Conservation (phyloP, 768 basidiomycete genomes). For the Leccinum boreale region DNA sequence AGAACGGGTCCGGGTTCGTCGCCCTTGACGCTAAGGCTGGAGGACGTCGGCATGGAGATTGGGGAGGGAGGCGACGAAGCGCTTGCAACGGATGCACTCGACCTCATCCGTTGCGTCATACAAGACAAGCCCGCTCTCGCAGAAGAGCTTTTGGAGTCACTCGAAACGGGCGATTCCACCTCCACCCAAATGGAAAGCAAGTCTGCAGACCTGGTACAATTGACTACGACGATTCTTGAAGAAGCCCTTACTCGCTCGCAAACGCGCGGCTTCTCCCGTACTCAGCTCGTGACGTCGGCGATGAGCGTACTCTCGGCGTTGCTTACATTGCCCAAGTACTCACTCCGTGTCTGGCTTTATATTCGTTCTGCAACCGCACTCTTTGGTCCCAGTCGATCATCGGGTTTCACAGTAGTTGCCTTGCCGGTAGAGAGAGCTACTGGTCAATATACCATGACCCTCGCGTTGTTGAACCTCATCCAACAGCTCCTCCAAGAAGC, state of each 20-base stretch:
- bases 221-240: constrained; percentile 79
- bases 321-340: constrained; percentile 67
- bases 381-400: constrained; percentile 59
- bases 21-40: constrained; percentile 47
- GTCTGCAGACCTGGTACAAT: constrained; percentile 71
- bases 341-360: constrained; percentile 86
- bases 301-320: constrained; percentile 80
- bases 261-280: constrained; percentile 43
- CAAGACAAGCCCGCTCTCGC: constrained; percentile 66
- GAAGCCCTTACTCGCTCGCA: constrained; percentile 61
- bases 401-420: constrained; percentile 61
- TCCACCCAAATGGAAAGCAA: constrained; percentile 46
- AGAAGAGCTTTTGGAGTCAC: constrained; percentile 58
- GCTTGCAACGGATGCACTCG: constrained; percentile 69
- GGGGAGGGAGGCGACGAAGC: constrained; percentile 58
- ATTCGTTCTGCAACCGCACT: constrained; percentile 75
- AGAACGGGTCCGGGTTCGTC: constrained; percentile 38
- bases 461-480: constrained; percentile 73
- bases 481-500: constrained; percentile 75
- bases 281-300: constrained; percentile 71
- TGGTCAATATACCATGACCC: constrained; percentile 79
- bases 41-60: constrained; percentile 73
- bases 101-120: constrained; percentile 76
- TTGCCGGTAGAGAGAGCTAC: constrained; percentile 67
- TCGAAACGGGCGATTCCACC: constrained; percentile 41